Percentiles rank a stretch among this genome's conserved stretches.
These are phyloP conservation scores for Cordyceps tenuipes DNA, from an alignment of 2,329 filamentous ascomycete species.

Conservation along the genomic window DNA sequence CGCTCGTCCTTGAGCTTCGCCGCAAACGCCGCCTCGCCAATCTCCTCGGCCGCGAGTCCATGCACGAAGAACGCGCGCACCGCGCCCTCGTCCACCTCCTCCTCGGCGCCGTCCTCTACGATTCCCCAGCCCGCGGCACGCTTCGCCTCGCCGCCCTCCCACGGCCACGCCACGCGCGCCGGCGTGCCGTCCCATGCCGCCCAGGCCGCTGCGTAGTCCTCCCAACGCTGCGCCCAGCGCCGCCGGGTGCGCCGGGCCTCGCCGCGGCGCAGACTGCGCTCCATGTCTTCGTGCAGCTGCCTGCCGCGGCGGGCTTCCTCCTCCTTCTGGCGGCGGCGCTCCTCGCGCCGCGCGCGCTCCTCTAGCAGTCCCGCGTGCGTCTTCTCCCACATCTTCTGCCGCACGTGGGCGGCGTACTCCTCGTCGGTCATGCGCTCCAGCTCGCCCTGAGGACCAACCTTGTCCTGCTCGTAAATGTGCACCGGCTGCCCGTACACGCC, in stretches of 20 bases:
- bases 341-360: constrained; percentile 57
- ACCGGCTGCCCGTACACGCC: constrained; percentile 94
- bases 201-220: constrained; percentile 59
- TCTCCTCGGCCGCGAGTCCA: constrained; percentile 33
- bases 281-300: constrained; percentile 55
- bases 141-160: constrained; percentile 3
- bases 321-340: constrained; percentile 40
- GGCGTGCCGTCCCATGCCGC: constrained; percentile 37
- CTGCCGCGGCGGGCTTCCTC: constrained; percentile 41
- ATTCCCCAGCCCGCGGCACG: constrained; percentile 28
- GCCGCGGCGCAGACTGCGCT: constrained; percentile 58
- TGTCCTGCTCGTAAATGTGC: constrained; percentile 59
- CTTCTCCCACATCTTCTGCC: constrained; percentile 90
- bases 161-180: constrained; percentile 59
- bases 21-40: constrained; percentile 38
- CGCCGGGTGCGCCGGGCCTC: constrained; percentile 51
- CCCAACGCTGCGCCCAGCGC: constrained; percentile 53
- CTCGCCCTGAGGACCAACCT: constrained; percentile 38
- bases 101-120: constrained; percentile 40
- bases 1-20: constrained; percentile 69
- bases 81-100: constrained; percentile 47
- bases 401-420: constrained; percentile 80
- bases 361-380: constrained; percentile 77
- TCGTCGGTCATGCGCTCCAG: constrained; percentile 87
- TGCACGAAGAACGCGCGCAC: constrained; percentile 62